A percentile compares a stretch with the other conserved stretches of the same genome.
Evolutionary conservation across 2,329 filamentous ascomycete genomes (phyloP).

Genomic region (Calycina marina): DNA sequence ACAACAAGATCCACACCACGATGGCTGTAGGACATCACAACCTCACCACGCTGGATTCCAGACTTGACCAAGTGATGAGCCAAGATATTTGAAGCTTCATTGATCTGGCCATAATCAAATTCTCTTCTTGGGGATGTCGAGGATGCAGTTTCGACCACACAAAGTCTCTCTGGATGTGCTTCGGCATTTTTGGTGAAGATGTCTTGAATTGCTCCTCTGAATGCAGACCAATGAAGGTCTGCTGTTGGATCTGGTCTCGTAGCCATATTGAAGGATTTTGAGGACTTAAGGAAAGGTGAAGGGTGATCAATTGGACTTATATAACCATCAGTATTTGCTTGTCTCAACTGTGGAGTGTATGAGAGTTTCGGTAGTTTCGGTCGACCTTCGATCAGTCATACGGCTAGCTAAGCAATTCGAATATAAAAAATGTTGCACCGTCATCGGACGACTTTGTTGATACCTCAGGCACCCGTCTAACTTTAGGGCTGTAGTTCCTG

Average conservation of each 20-base stretch:
- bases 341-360: too few species aligned
- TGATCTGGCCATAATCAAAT: conserved; percentile 78
- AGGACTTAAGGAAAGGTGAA: conserved; percentile 1
- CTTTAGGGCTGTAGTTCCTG: too few species aligned
- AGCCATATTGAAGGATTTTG: conserved; percentile 4
- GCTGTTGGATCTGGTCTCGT: conserved; percentile 37
- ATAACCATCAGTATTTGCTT: too few species aligned
- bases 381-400: too few species aligned
- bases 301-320: too few species aligned
- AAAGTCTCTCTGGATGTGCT: conserved; percentile 48
- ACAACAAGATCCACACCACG: conserved; percentile 66
- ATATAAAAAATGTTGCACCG: too few species aligned
- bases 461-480: too few species aligned
- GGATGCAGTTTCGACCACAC: conserved; percentile 51
- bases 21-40: conserved; percentile 86
- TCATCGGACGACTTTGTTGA: too few species aligned
- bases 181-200: conserved; percentile 44
- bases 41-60: conserved; percentile 65
- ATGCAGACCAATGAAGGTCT: conserved; percentile 44
- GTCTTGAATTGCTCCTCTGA: conserved; percentile 43
- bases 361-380: too few species aligned
- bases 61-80: conserved; percentile 64
- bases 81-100: conserved; percentile 67
- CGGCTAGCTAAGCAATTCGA: too few species aligned
- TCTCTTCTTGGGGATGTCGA: conserved; percentile 37